Evolutionary conservation across 2,329 filamentous ascomycete genomes (phyloP).

Genomic region (Diaporthe aspalathi): DNA sequence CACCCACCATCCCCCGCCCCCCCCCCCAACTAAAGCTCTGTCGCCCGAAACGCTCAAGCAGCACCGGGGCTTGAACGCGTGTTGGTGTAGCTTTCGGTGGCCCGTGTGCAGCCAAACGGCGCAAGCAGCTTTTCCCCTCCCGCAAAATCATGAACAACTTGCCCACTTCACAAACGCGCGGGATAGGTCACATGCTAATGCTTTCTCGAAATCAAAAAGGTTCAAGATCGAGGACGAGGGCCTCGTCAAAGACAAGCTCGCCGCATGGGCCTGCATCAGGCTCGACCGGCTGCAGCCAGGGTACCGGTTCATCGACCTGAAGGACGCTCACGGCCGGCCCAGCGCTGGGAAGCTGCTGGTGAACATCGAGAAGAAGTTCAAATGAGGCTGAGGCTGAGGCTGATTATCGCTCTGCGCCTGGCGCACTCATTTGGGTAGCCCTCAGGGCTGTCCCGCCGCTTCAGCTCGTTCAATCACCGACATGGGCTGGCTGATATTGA

Average conservation of each 20-base stretch:
- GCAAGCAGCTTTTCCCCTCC: background rate
- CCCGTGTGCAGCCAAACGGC: slow-evolving; percentile 40
- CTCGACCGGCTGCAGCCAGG: slow-evolving; percentile 67
- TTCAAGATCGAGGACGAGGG: slow-evolving; percentile 66
- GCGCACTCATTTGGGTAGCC: background rate
- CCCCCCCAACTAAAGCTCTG: background rate
- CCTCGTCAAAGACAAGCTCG: slow-evolving; percentile 52
- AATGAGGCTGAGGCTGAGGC: slow-evolving; percentile 51
- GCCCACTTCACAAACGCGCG: background rate
- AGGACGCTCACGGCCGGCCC: slow-evolving; percentile 57
- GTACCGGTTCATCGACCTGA: slow-evolving; percentile 65
- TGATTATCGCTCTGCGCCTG: slow-evolving; percentile 41
- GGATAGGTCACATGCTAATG: slow-evolving; percentile 24
- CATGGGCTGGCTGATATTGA: background rate
- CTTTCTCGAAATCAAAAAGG: slow-evolving; percentile 47
- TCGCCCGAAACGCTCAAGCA: background rate
- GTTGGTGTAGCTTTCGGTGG: slow-evolving; percentile 33
- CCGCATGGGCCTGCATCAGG: slow-evolving; percentile 70
- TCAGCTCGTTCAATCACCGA: background rate
- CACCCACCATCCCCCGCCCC: background rate
- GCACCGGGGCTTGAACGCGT: slow-evolving; percentile 15
- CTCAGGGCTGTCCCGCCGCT: background rate
- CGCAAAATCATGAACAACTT: background rate
- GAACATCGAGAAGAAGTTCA: slow-evolving; percentile 61
- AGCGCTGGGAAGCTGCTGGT: slow-evolving; percentile 63